A percentile compares a stretch with the other conserved stretches of the same genome.
Conservation (phyloP, 1,284 basidiomycete genomes). For the Boletellus sp. region DNA sequence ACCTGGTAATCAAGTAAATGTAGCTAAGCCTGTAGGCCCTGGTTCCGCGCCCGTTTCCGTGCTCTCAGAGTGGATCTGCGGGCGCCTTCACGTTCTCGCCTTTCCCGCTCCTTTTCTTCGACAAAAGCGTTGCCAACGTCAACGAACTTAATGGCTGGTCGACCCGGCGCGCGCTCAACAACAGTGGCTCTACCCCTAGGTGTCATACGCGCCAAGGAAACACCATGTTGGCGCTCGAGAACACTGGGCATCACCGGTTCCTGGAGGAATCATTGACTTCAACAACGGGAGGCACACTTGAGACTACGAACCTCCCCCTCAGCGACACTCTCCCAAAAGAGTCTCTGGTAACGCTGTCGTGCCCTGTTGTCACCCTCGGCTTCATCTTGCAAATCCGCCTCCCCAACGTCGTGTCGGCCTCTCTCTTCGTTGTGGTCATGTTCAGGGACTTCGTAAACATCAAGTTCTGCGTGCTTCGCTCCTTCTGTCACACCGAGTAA, state of each 20-base stretch:
- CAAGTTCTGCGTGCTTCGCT: not conserved
- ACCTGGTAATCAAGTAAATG: too few species aligned
- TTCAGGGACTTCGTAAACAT: constrained; percentile 8
- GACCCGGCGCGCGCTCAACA: constrained; percentile 38
- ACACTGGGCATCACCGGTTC: constrained; percentile 53
- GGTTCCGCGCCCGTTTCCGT: constrained; percentile 23
- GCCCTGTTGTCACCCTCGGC: constrained; percentile 51
- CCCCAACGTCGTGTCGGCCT: constrained; percentile 43
- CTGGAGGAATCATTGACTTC: constrained; percentile 26
- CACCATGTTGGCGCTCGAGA: constrained; percentile 43
- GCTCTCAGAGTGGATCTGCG: constrained; percentile 39
- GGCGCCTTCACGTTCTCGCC: constrained; percentile 46
- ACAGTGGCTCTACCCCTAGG: constrained; percentile 35
- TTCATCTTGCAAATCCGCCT: constrained; percentile 61
- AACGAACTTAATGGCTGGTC: constrained; percentile 56
- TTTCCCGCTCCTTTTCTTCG: constrained; percentile 48
- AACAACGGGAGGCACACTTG: not conserved
- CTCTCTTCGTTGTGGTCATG: constrained; percentile 18
- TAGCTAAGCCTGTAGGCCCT: not conserved
- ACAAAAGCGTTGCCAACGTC: constrained; percentile 70
- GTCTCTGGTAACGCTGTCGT: constrained; percentile 62
- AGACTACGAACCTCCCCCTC: constrained; percentile 54
- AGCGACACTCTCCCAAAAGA: constrained; percentile 71
- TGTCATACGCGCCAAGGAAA: constrained; percentile 37
- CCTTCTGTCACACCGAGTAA: constrained; percentile 49